phyloP scores from a whole-genome alignment of 2,329 filamentous ascomycete species.

The Hypoxylon sp. region DNA sequence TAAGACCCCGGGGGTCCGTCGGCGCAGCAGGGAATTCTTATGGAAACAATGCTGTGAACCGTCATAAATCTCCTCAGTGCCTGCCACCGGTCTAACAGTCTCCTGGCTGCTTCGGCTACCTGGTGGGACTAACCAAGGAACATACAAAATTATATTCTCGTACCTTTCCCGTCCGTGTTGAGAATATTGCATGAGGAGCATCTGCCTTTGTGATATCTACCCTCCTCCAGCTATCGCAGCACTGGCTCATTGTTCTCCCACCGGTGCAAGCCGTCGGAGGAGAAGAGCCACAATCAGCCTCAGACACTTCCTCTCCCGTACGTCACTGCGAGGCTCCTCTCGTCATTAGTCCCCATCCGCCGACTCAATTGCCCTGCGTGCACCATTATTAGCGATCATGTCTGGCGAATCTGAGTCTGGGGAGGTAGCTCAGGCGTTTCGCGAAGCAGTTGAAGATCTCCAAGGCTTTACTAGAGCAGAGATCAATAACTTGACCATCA shows the following conservation, averaged over 20 bases:
- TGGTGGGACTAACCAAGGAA: constrained; percentile 41
- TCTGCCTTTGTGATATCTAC: constrained; percentile 47
- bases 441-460: constrained; percentile 90
- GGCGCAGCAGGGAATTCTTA: constrained; percentile 19
- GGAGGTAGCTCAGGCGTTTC: constrained; percentile 95
- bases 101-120: constrained; percentile 41
- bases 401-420: constrained; percentile 70
- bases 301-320: constrained; percentile 1
- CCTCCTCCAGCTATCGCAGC: constrained; percentile 11
- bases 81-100: constrained; percentile 34
- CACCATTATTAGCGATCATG: constrained; percentile 54
- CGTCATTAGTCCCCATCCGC: constrained; percentile 19
- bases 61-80: constrained; percentile 37
- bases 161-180: constrained; percentile 44
- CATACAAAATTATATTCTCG: constrained; percentile 45
- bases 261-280: constrained; percentile 20
- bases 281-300: constrained; percentile 3
- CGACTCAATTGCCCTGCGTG: constrained; percentile 35
- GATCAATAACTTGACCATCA: constrained; percentile 96
- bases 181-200: constrained; percentile 47
- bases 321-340: constrained; percentile 9
- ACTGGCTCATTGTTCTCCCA: constrained; percentile 31
- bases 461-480: constrained; percentile 92
- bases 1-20: constrained; percentile 22
- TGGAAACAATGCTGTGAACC: constrained; percentile 33